Conservation (phyloP, 2,329 filamentous ascomycete genomes). For the Trichoderma brevicompactum region DNA sequence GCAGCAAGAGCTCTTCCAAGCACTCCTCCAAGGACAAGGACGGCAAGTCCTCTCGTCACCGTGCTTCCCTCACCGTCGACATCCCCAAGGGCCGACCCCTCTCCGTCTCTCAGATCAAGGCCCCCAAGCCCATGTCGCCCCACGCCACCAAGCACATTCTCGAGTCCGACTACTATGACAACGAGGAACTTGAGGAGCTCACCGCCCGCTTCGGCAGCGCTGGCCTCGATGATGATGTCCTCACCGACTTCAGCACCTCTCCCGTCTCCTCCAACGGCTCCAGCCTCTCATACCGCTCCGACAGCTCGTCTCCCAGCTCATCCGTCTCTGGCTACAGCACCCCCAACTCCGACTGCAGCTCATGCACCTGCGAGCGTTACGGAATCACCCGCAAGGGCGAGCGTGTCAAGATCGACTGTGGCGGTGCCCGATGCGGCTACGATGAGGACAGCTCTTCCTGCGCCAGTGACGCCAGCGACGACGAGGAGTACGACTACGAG, state of each 20-base stretch:
- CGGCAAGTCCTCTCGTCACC: slow-evolving; percentile 50
- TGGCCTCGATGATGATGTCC: slow-evolving; percentile 61
- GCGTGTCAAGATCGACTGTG: slow-evolving; percentile 94
- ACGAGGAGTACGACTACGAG: slow-evolving; percentile 55
- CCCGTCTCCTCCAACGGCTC: slow-evolving; percentile 72
- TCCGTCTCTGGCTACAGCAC: slow-evolving; percentile 79
- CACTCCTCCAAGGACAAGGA: slow-evolving; percentile 52
- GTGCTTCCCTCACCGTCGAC: slow-evolving; percentile 61
- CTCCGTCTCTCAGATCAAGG: slow-evolving; percentile 85
- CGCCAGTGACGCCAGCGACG: slow-evolving; percentile 60
- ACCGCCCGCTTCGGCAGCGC: slow-evolving; percentile 71
- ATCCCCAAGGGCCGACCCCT: slow-evolving; percentile 88
- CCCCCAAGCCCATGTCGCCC: slow-evolving; percentile 86
- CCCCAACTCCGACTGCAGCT: slow-evolving; percentile 73
- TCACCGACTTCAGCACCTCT: slow-evolving; percentile 59
- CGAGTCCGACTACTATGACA: slow-evolving; percentile 74
- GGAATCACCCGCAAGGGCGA: slow-evolving; percentile 93
- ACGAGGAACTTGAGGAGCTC: slow-evolving; percentile 77
- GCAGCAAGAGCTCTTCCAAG: slow-evolving; percentile 47
- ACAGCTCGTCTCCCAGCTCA: slow-evolving; percentile 74
- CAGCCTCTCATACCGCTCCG: slow-evolving; percentile 71
- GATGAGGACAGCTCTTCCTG: slow-evolving; percentile 70
- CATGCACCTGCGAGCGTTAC: slow-evolving; percentile 94
- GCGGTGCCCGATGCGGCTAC: slow-evolving; percentile 84
- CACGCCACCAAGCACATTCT: slow-evolving; percentile 87